These are phyloP conservation scores for Trametes coccinea DNA, from an alignment of 768 basidiomycete species.

Conservation along the genomic window DNA sequence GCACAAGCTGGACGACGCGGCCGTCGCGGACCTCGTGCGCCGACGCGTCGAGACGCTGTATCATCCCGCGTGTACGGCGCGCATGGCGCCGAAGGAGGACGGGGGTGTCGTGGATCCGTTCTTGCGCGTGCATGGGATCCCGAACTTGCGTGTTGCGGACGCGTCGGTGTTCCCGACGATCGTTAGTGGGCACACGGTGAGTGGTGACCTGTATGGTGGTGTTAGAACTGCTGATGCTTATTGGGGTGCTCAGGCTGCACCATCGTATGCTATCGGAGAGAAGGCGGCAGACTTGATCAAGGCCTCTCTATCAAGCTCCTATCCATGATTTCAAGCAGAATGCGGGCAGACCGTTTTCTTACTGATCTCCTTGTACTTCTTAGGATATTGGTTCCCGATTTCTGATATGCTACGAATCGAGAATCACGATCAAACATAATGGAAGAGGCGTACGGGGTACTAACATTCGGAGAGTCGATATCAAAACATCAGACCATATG, in stretches of 20 bases:
- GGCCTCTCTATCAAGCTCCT: background rate
- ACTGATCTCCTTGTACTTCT: no score
- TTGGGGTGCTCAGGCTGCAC: slow-evolving; percentile 24
- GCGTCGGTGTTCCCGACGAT: slow-evolving; percentile 47
- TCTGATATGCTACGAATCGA: no score
- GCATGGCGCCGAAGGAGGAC: slow-evolving; percentile 38
- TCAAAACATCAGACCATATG: background rate
- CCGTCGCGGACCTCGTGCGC: slow-evolving; percentile 38
- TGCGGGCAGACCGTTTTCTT: no score
- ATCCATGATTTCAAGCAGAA: background rate
- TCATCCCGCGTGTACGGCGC: slow-evolving; percentile 45
- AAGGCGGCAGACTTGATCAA: slow-evolving; percentile 34
- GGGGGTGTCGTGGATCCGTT: slow-evolving; percentile 46
- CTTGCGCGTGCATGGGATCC: slow-evolving; percentile 44
- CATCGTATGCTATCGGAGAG: slow-evolving; percentile 32
- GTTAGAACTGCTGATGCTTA: background rate
- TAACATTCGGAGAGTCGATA: no score
- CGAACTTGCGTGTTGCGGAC: slow-evolving; percentile 47
- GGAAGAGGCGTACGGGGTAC: no score
- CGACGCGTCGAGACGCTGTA: slow-evolving; percentile 42
- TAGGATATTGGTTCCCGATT: no score
- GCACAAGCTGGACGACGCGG: slow-evolving; percentile 33
- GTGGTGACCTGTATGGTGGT: slow-evolving; percentile 16
- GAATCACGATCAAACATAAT: no score
- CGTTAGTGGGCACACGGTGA: slow-evolving; percentile 47